Base-by-base conservation (phyloP, 176 grass and related monocot genomes). In the Elaeis guineensis region DNA sequence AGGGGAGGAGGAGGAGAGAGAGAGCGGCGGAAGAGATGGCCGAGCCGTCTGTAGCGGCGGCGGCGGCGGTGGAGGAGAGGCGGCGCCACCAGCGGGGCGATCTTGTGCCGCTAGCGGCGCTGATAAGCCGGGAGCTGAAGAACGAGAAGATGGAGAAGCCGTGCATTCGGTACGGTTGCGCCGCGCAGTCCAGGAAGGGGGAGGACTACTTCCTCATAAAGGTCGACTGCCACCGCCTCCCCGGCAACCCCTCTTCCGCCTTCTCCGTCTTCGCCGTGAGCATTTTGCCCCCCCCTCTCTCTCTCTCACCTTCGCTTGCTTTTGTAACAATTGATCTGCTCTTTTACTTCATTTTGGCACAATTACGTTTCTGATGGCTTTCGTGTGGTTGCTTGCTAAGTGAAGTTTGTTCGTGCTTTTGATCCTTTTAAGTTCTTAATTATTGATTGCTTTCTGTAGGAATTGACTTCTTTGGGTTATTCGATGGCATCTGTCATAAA, bases 191-290 rank as follows among this genome's bases (percentile, higher is more conserved):
- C 67, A 95, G 90, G 83, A 95, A 95, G 67, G 90, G 90, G 52
- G 90, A 95, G 72, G 90, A 95, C 70, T 95, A 83, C 90, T 90
- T 90, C 69, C 80, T 95, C 35, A 88, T 95, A 55, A 78, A 75
- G 77, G 84, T 83, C 18, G 86, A 90, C 66, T 95, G 86, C 54
- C 50, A 76, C 25, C 83, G 83, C 54, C 71, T 77, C 51, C 65
- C 17, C 23, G 80, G 69, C 29, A 78, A 82, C 77, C 77, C 83
- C 12, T 54, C 80, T 17, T 73, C 64, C 58, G 79, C 82, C 28
- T 95, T 95, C 49, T 85, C 90, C 30, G 86, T 90, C 26, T 95
- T 95, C 64, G 83, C 90, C 15, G 90, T 95, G 57, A 84, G 74
- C 39, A 22, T 19, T 9, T 8, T 16, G 20, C 7, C 16, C 23